Conservation (phyloP, 106 monocot genomes). For the Allium sativum region DNA sequence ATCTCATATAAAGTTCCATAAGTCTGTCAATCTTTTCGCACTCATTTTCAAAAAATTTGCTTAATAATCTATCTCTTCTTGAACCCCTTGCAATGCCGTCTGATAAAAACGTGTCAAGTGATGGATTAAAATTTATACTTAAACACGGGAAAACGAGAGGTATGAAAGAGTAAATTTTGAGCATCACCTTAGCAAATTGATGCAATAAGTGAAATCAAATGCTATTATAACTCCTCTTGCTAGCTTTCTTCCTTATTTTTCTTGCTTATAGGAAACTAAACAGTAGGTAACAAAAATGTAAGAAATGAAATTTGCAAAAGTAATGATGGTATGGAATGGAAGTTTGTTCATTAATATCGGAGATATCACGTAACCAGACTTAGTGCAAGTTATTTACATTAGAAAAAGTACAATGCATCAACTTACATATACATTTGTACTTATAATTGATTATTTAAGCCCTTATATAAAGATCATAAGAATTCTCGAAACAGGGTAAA, state of each 20-base stretch:
- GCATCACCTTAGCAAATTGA: conserved; percentile 84
- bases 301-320: no score
- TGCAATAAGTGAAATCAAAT: conserved; percentile 80
- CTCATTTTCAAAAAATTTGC: conserved; percentile 97
- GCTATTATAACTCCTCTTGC: conserved; percentile 95
- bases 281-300: not conserved
- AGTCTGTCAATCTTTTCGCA: conserved; percentile 96
- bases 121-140: not conserved
- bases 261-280: conserved; percentile 77
- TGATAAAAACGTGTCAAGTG: conserved; percentile 15
- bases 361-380: not conserved
- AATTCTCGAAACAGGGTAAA: no score
- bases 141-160: not conserved
- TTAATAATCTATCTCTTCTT: conserved; percentile 82
- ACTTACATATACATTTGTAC: no score
- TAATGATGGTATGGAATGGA: no score
- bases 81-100: conserved; percentile 82
- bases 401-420: no score
- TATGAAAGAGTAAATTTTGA: conserved; percentile 29
- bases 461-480: no score
- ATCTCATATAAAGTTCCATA: conserved; percentile 86
- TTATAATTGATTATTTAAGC: no score
- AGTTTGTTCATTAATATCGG: not conserved
- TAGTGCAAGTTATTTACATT: no score
- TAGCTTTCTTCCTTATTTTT: conserved; percentile 95